Evolutionary conservation across 805 yeast genomes (phyloP), one percentile per base, ranked within the genome.

Genomic region (Candida insectorum): DNA sequence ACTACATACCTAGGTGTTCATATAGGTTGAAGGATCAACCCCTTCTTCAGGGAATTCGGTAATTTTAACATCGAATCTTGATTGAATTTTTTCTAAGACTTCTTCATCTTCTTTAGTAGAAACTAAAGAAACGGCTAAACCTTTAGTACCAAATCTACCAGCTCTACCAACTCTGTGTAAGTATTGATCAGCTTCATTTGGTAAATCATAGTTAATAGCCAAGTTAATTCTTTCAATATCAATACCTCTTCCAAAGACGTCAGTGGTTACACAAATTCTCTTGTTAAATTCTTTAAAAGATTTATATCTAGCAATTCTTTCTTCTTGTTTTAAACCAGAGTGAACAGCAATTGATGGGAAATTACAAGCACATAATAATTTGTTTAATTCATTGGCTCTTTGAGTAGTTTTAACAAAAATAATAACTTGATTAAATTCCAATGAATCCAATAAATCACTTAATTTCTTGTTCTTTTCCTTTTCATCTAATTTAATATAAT

Each of bases 101-200:
- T 82, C 86, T 65, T 87, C 88, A 58, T 93, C 98, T 45, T 81
- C 91, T 52, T 79, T 84, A 39, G 81, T 73, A 26, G 93, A 73
- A 35, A 93, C 93, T 47, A 91, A 85, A 26, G 96, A 86, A 39
- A 93, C 76, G 34, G 97, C 95, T 53, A 93, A 79, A 71, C 98
- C 98, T 73, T 91, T 91, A 60, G 98, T 91, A 73, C 98, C 98
- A 55, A 91, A 91, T 77, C 98, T 89, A 70, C 98, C 98, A 49
- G 98, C 98, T 79, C 98, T 88, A 59, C 98, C 98, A 44, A 91
- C 98, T 73, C 98, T 87, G 74, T 91, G 98, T 61, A 91, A 78
- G 69, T 93, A 91, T 68, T 93, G 97, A 66, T 91, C 97, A 45
- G 97, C 96, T 71, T 89, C 97, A 47, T 66, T 73, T 51, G 98